Evolutionary conservation across 2,329 filamentous ascomycete species (phyloP).

Genomic region (Phialophora tarda): DNA sequence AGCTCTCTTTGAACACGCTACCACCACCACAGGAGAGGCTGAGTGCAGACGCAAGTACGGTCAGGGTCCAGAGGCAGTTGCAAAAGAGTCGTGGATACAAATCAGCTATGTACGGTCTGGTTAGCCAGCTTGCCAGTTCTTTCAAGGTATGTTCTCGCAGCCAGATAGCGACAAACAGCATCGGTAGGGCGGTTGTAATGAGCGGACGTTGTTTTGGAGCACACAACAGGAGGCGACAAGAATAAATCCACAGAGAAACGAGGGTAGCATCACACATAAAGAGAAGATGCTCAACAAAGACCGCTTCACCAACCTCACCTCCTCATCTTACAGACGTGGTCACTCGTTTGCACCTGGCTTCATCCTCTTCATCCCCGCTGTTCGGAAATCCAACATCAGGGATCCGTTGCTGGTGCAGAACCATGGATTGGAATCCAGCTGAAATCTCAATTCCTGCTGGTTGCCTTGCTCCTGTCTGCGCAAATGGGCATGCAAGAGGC

Average conservation of each 20-base stretch:
- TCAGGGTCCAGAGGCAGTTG: background rate
- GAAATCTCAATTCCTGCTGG: conserved; percentile 38
- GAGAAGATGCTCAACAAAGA: conserved; percentile 23
- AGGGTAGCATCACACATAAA: conserved; percentile 21
- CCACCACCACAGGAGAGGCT: background rate
- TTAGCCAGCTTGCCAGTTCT: conserved; percentile 7
- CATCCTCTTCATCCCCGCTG: conserved; percentile 21
- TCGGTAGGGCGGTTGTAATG: conserved; percentile 1
- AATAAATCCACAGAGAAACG: conserved; percentile 24
- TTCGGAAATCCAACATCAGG: conserved; percentile 22
- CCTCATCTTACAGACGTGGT: conserved; percentile 31
- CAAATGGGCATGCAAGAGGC: conserved; percentile 9
- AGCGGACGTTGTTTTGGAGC: conserved; percentile 13
- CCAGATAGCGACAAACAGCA: background rate
- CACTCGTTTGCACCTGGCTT: conserved; percentile 25
- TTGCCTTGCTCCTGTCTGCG: conserved; percentile 25
- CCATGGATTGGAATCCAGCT: conserved; percentile 34
- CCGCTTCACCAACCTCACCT: conserved; percentile 26
- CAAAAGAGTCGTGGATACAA: background rate
- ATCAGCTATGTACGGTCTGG: conserved; percentile 1
- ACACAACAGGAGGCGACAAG: conserved; percentile 21
- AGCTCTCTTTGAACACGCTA: background rate
- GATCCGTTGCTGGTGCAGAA: conserved; percentile 27
- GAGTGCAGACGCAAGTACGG: background rate
- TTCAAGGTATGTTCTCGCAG: background rate